Evolutionary conservation across 306 rosid species (phyloP).

Genomic region (cucumber (Cucumis sativus)): DNA sequence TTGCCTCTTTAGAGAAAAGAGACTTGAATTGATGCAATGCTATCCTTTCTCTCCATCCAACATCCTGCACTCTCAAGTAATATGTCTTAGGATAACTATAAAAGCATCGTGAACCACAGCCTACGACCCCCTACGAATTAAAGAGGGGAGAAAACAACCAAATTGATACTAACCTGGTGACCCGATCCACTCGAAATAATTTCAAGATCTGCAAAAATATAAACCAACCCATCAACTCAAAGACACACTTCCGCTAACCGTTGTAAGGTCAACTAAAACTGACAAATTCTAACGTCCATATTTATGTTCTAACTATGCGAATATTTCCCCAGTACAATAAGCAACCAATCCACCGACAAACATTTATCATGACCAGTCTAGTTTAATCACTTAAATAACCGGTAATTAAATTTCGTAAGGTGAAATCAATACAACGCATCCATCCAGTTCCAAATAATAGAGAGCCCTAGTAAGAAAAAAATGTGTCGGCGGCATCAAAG

Average conservation of each 20-base stretch:
- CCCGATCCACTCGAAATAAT: constrained; percentile 28
- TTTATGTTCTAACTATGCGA: not conserved
- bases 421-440: not conserved
- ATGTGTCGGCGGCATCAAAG: not conserved
- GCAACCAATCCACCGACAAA: not conserved
- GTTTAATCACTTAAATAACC: not conserved
- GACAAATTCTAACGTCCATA: not conserved
- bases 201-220: constrained; percentile 49
- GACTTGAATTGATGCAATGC: constrained; percentile 56
- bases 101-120: not conserved
- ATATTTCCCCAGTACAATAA: not conserved
- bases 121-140: not conserved
- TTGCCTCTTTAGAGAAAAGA: constrained; percentile 69
- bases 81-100: not conserved
- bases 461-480: not conserved
- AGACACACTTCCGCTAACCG: not conserved
- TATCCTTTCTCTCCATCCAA: constrained; percentile 60
- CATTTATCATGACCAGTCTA: not conserved
- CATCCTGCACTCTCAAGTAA: constrained; percentile 22
- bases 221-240: constrained; percentile 3
- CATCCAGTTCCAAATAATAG: not conserved
- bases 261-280: not conserved
- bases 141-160: not conserved
- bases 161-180: constrained; percentile 35
- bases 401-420: not conserved